Evolutionary conservation across 305 asterid genomes (phyloP), one percentile per base, ranked within the genome.

Genomic region (Euphrasia arctica): DNA sequence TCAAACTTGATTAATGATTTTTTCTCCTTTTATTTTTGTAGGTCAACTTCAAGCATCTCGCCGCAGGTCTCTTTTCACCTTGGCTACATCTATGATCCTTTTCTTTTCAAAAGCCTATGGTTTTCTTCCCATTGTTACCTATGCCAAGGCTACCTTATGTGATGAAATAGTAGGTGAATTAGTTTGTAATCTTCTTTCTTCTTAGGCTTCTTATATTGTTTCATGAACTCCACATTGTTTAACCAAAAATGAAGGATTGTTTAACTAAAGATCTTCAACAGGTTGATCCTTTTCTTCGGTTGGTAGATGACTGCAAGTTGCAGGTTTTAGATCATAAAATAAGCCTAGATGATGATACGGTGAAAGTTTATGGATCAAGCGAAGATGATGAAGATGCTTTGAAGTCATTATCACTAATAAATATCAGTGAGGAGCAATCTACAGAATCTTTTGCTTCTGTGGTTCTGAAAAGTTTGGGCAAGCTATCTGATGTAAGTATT

Each of bases 31-130:
- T 32, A 29, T 71, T 60, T 71, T 69, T 75, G 64, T 77, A 89
- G 96, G 95, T 28, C 67, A 72, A 57, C 83, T 84, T 67, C 90
- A 77, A 74, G 90, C 95, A 61, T 89, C 90, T 58, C 89, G 82
- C 10, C 75, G 92, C 58, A 75, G 96, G 74, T 86, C 95, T 50
- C 87, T 89, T 73, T 86, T 79, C 74, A 78, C 85, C 47, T 73
- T 89, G 81, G 85, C 96, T 67, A 81, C 88, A 66, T 84, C 91
- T 11, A 86, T 89, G 92, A 75, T 86, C 75, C 71, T 84, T 72
- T 86, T 86, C 80, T 80, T 82, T 71, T 72, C 88, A 29, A 84
- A 84, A 77, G 92, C 88, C 69, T 79, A 78, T 82, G 80, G 66
- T 39, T 72, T 84, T 70, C 72, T 69, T 71, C 75, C 87, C 50